Base-by-base conservation (phyloP, 495 filamentous ascomycete genomes). In the Penicillium chermesinum region DNA sequence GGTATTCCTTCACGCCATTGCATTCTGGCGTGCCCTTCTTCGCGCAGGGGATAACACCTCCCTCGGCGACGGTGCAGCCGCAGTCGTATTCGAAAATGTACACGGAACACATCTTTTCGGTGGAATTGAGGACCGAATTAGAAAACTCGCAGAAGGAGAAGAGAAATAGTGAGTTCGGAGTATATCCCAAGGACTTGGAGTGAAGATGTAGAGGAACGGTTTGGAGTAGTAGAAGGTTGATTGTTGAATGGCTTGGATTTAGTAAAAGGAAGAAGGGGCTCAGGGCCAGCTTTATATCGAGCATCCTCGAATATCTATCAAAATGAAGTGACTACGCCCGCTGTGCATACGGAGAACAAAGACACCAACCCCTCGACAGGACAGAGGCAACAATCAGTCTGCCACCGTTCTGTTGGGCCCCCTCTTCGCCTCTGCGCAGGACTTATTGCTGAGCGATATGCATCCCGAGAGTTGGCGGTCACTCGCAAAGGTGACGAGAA, bases 41-140 rank as follows among this genome's bases (percentile, higher is more conserved):
- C 33, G 65, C 65, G 54, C 71, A 74, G 40, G 52, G 57, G 18
- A 73, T 65, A 1, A 71, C 55, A 12, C 62, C 68, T 1, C 55
- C 63, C 44, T 71, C 64, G n/a, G 62, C 53, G 35, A 63, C 38
- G 17, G 55, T 57, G 53, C 70, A 74, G 19, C 68, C 68, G 49
- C 70, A 74, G 50, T 69, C 68, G 55, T 68, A 74, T 17, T 67
- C 52, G 57, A 64, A 62, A 48, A 68, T 69, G 48, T 72, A 74
- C 33, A 68, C 44, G 2, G 65, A 72, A 43, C 69, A 73, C 69
- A 73, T 72, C 21, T 17, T 64, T 55, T 20, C 16, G 38, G 30
- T 7, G 8, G 35, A 14, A 17, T 17, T 34, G 16, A 14, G 14
- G 9, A 30, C 25, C n/a, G 19, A 15, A n/a, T 38, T 34, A 27